Base-by-base conservation (phyloP, 192 early-diverging fungal species). In the Coemansia sp. region DNA sequence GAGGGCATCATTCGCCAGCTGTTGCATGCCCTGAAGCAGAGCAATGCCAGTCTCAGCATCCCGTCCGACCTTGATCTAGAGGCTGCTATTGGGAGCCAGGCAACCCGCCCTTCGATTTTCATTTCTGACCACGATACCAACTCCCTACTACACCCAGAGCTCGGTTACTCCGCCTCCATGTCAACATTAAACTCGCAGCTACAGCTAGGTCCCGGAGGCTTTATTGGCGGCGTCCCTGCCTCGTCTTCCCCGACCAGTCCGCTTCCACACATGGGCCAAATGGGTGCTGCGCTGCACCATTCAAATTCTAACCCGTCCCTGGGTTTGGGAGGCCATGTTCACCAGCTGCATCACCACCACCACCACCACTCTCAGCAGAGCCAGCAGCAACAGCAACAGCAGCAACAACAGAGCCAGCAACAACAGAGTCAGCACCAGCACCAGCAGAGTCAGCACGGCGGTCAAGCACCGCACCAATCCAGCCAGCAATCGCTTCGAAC, bases 1-100 rank as follows among this genome's bases (percentile, higher is more conserved):
- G 87, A 93, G 76, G 82, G 81, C 58, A 66, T 89, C 44, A 84
- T 93, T 55, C 88, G 87, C 64, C 86, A 75, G 58, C 83, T 94
- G 82, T 77, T 92, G 68, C 80, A 82, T 47, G 72, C 74, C 6
- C 70, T 82, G 33, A 77, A 69, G 69, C 80, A 82, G 66, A 70
- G 59, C 53, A 69, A 61, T 59, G 23, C 67, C 50, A 70, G 62
- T 61, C 44, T 72, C 33, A 67, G 57, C 57, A 70, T 82, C 28
- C 72, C 80, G 42, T 39, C 71, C 35, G 80, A 82, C 16, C 68
- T 82, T 33, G 80, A 82, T 44, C 76, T 82, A 19, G 80, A 82
- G 52, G 59, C 78, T 10, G 75, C 80, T 4, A 74, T 82, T 38
- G 75, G 72, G 28, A 72, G 57, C 66, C 80, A 82, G 69, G 60